Conservation (phyloP, 768 basidiomycete genomes). For the Mycena polygramma region DNA sequence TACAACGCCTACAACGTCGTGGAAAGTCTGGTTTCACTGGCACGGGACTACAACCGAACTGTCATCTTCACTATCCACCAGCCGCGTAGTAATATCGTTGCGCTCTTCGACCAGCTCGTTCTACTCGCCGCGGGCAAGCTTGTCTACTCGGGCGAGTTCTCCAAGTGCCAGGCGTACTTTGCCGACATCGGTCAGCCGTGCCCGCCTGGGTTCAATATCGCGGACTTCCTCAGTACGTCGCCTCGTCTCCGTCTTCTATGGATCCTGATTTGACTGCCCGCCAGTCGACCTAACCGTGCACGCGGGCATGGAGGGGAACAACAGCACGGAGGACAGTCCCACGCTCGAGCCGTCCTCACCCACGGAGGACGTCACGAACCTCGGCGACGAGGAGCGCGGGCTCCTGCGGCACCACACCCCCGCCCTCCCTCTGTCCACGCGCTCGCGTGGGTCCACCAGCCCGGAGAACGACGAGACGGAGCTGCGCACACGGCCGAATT, state of each 20-base stretch:
- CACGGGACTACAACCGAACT: slow-evolving; percentile 91
- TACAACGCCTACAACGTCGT: slow-evolving; percentile 97
- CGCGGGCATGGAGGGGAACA: slow-evolving; percentile 55
- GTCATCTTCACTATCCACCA: slow-evolving; percentile 99
- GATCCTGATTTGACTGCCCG: not conserved
- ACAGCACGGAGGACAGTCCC: slow-evolving; percentile 53
- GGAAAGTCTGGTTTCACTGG: slow-evolving; percentile 87
- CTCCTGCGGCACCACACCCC: slow-evolving; percentile 47
- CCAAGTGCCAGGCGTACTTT: slow-evolving; percentile 86
- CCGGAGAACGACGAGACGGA: slow-evolving; percentile 63
- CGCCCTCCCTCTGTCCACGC: slow-evolving; percentile 52
- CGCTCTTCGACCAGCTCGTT: slow-evolving; percentile 92
- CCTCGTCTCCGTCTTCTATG: not conserved
- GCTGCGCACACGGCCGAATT: slow-evolving; percentile 60
- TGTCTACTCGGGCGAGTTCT: slow-evolving; percentile 86
- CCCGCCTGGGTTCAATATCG: slow-evolving; percentile 96
- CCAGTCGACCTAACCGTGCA: slow-evolving; percentile 83
- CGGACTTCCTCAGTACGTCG: slow-evolving; percentile 91
- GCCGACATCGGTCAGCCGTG: slow-evolving; percentile 83
- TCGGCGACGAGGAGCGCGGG: slow-evolving; percentile 81
- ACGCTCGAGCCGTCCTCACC: slow-evolving; percentile 56
- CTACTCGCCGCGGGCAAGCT: slow-evolving; percentile 87
- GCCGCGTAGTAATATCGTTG: slow-evolving; percentile 97
- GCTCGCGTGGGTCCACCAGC: slow-evolving; percentile 52
- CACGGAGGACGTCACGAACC: slow-evolving; percentile 55